These are phyloP conservation scores for Sporisorium reilianum DNA, from an alignment of 1,284 basidiomycete genomes.

Conservation along the genomic window DNA sequence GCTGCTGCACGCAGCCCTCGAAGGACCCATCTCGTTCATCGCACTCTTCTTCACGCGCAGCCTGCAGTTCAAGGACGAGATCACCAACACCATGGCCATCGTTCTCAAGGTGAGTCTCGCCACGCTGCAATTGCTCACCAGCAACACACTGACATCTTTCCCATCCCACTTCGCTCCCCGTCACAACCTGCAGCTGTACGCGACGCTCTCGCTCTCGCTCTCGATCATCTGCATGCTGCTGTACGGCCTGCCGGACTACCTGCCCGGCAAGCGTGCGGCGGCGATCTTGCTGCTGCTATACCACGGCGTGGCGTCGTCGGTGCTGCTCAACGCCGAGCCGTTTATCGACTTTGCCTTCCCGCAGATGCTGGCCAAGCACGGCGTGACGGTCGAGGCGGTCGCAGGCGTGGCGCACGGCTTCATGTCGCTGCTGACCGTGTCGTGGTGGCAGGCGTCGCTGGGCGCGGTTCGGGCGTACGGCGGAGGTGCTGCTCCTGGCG, in stretches of 20 bases:
- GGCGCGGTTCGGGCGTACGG: conserved; percentile 30
- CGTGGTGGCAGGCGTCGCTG: conserved; percentile 48
- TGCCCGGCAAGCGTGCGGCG: conserved; percentile 84
- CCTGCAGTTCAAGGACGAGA: conserved; percentile 78
- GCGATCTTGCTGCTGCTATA: conserved; percentile 82
- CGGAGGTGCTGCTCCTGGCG: conserved; percentile 5
- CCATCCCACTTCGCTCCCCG: neutral
- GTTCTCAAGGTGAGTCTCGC: conserved; percentile 76
- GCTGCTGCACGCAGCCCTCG: conserved; percentile 80
- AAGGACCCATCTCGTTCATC: conserved; percentile 80
- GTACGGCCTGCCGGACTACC: conserved; percentile 74
- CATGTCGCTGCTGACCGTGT: conserved; percentile 37
- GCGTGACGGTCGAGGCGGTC: conserved; percentile 31
- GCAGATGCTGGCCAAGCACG: conserved; percentile 73
- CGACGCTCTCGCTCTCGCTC: conserved; percentile 29
- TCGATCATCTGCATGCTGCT: conserved; percentile 44
- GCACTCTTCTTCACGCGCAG: conserved; percentile 76
- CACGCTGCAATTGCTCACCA: neutral
- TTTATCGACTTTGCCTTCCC: conserved; percentile 82
- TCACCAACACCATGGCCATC: conserved; percentile 82
- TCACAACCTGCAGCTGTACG: conserved; percentile 24
- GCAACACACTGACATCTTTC: no score
- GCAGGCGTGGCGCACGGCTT: conserved; percentile 46
- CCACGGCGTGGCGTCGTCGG: conserved; percentile 79
- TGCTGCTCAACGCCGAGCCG: conserved; percentile 80